Base-by-base conservation (phyloP, 2,329 filamentous ascomycete genomes). In the Colletotrichum abscissum region DNA sequence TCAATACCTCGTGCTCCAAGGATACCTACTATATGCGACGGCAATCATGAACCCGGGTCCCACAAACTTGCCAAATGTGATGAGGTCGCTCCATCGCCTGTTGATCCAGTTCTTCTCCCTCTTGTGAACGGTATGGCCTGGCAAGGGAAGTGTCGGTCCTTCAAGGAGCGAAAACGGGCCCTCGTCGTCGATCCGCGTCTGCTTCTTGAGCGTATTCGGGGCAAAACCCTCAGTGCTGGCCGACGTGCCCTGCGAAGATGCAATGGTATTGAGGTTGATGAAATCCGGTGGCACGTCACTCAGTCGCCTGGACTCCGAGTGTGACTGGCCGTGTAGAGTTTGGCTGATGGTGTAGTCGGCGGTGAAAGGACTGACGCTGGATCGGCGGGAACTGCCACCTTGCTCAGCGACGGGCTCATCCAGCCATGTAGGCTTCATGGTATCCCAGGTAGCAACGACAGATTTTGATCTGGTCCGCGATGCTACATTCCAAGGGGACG, bases 31-130 rank as follows among this genome's bases (percentile, higher is more conserved):
- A 79, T 90, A 90, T 4, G 88, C 88, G 33, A 90, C 88, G 16
- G 88, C 85, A 54, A 90, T 85, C 81, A 94, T 90, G 78, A 93
- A 92, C 1, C 92, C 92, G 9, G 92, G 92, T 0, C 92, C 92
- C 63, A 93, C 81, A 79, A 93, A 73, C 56, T 71, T 66, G 14
- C 35, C 67, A 35, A 73, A 73, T 2, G 62, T 70, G 11, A 62
- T 14, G 12, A 73, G 16, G 5, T 71, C 56, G 38, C 19, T 26
- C 56, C 67, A 66, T 62, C 46, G 33, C n/a, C 60, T 42, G 9
- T 19, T 33, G 8, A 35, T 22, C 71, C 71, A 73, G 1, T 28
- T 35, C 11, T 46, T 22, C 26, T 30, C 33, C 26, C 65, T 55
- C 3, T 70, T 59, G 28, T 5, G 7, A 24, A 56, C 28, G 9